Evolutionary conservation across 495 filamentous ascomycete species (phyloP).

Genomic region (Rusavskia elegans): DNA sequence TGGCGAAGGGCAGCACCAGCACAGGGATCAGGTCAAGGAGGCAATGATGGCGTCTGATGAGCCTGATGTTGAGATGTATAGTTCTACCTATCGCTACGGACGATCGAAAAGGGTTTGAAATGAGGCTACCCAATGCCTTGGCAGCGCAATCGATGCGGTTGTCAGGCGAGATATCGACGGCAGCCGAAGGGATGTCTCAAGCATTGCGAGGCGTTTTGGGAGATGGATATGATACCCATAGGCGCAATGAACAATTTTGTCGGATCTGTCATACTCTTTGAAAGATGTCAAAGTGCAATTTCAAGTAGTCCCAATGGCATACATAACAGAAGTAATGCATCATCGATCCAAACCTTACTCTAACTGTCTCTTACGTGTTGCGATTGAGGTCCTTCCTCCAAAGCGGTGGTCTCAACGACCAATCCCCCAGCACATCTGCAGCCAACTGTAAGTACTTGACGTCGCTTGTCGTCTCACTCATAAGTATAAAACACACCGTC

Average conservation of each 20-base stretch:
- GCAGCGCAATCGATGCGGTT: too few species aligned
- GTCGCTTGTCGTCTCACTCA: background rate
- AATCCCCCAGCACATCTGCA: constrained; percentile 58
- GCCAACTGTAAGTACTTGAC: background rate
- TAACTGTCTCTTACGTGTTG: too few species aligned
- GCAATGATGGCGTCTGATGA: background rate
- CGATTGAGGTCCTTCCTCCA: constrained; percentile 32
- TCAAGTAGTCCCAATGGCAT: too few species aligned
- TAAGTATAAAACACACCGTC: constrained; percentile 35
- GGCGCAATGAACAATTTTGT: background rate
- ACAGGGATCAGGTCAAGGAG: background rate
- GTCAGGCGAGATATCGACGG: too few species aligned
- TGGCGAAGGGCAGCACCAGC: constrained; percentile 9
- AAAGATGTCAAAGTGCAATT: too few species aligned
- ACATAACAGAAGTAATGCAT: too few species aligned
- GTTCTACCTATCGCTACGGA: too few species aligned
- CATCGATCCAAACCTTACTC: too few species aligned
- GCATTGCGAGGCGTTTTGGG: constrained; percentile 5
- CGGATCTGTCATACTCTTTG: too few species aligned
- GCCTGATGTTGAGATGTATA: too few species aligned
- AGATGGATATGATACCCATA: constrained; percentile 10
- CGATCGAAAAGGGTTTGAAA: too few species aligned
- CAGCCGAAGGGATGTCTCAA: background rate
- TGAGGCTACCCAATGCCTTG: too few species aligned
- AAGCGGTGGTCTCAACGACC: constrained; percentile 69